Evolutionary conservation across 176 grass and related monocot species (phyloP), one percentile per base, ranked within the genome.

Genomic region (Phoenix roebelenii): DNA sequence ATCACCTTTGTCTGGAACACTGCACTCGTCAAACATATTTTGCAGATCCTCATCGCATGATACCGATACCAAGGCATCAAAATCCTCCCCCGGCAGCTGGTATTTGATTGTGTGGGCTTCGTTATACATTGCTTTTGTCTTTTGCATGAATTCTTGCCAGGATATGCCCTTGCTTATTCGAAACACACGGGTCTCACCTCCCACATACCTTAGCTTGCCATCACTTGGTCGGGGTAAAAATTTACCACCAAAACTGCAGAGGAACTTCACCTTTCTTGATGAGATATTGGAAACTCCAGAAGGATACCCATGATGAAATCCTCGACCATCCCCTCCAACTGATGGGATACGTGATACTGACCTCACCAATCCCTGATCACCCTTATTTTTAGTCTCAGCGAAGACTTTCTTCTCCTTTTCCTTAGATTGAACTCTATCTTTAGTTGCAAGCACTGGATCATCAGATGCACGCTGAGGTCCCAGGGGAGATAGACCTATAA

Each of bases 11-110:
- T 80, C 54, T 16, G 88, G 59, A 17, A 80, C 25, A 48, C 67
- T 72, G 60, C 87, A 97, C 62, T 91, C 92, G 26, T 97, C 87
- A 48, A 97, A 76, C 87, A 97, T 97, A 58, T 83, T 68, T 4
- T 78, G 65, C 28, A 97, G 76, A 35, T 97, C 92, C 3, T 91
- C 87, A 16, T 97, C 84, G 4, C 75, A 82, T 22, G 78, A 72
- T 56, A 97, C 85, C 60, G 88, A 85, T 16, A 91, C 84, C 50
- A 97, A 78, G 62, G 90, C 82, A 80, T 87, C 83, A 60, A 77
- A 22, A 64, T 77, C 74, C 51, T 91, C 87, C 50, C 87, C 80
- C 0, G 92, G 92, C 24, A 97, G 69, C 69, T 90, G 87, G 81
- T 91, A 97, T 72, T 97, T 97, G 58, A 97, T 70, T 1, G 49